A percentile compares a stretch with the other conserved stretches of the same genome.
Evolutionary conservation across 2,329 filamentous ascomycete genomes (phyloP).

Genomic region (Penicillium sclerotiorum): DNA sequence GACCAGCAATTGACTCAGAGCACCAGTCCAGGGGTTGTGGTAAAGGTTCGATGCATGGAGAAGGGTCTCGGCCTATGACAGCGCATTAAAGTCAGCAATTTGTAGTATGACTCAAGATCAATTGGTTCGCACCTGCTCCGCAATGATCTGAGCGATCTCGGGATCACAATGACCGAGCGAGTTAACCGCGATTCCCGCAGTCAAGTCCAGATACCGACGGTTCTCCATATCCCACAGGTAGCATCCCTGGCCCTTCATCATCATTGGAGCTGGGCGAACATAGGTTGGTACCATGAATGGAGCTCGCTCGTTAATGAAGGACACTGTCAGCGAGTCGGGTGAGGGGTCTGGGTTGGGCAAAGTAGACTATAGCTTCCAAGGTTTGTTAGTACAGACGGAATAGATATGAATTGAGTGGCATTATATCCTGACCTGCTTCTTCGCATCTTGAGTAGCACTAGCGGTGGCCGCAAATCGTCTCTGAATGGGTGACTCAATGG

Average conservation of each 20-base stretch:
- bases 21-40: conserved; percentile 93
- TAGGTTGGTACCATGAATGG: conserved; percentile 97
- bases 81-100: conserved; percentile 27
- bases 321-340: conserved; percentile 71
- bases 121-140: conserved; percentile 65
- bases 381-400: conserved; percentile 1
- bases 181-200: conserved; percentile 94
- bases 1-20: conserved; percentile 81
- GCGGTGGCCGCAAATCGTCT: conserved; percentile 37
- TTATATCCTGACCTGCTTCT: conserved; percentile 22
- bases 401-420: background rate
- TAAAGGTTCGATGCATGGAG: conserved; percentile 95
- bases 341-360: conserved; percentile 73
- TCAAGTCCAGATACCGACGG: conserved; percentile 88
- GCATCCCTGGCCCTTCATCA: conserved; percentile 82
- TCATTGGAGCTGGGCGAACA: conserved; percentile 84
- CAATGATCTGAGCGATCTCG: conserved; percentile 72
- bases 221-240: conserved; percentile 91
- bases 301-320: conserved; percentile 72
- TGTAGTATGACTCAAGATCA: too few species aligned
- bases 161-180: conserved; percentile 87
- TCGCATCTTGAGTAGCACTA: conserved; percentile 33
- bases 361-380: conserved; percentile 48
- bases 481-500: conserved; percentile 36
- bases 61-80: conserved; percentile 65